Conservation (phyloP, 2,329 filamentous ascomycete species). For the Coniochaeta ligniaria region DNA sequence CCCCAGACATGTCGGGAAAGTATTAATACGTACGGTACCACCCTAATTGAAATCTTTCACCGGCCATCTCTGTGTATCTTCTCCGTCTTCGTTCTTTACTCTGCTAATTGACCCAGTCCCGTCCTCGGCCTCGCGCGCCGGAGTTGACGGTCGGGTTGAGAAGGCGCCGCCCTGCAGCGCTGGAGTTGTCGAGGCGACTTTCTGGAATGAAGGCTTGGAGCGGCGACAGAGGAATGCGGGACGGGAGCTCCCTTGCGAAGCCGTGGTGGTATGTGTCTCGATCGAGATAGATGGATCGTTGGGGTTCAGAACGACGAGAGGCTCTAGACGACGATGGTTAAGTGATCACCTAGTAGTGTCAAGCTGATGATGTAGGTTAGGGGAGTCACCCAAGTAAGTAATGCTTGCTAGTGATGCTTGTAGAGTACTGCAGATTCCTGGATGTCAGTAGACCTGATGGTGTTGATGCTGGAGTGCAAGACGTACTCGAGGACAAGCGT, state of each 20-base stretch:
- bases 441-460: background rate
- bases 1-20: background rate
- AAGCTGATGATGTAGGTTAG: background rate
- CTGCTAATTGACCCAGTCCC: constrained; percentile 12
- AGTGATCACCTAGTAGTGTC: background rate
- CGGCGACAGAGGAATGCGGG: background rate
- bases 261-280: background rate
- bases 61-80: constrained; percentile 18
- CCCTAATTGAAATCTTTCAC: constrained; percentile 34
- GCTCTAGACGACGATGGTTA: background rate
- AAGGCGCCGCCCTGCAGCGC: background rate
- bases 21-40: constrained; percentile 37
- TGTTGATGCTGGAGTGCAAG: background rate
- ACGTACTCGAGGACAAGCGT: background rate
- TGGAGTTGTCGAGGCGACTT: background rate
- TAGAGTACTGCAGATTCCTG: background rate
- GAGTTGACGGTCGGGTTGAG: constrained; percentile 15
- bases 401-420: background rate
- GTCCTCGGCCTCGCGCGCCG: constrained; percentile 14
- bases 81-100: constrained; percentile 4
- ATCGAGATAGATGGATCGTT: background rate
- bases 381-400: background rate
- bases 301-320: background rate
- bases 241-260: background rate
- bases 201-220: background rate